Conservation (phyloP, 345 rosid genomes). For the Laguncularia racemosa region DNA sequence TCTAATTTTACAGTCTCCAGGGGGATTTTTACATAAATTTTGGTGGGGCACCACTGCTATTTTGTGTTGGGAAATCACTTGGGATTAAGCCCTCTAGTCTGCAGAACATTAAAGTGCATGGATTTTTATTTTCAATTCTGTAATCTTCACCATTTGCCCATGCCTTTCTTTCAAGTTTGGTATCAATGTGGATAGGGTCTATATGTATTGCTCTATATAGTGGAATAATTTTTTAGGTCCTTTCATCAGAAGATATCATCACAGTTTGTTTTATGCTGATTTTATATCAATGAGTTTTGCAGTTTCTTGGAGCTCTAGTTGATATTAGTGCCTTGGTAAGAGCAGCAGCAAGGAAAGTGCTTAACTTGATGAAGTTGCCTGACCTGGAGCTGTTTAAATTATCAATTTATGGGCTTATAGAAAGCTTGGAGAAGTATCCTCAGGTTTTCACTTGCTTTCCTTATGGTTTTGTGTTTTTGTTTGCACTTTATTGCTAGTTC, state of each 20-base stretch:
- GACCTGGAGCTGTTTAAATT: conserved; percentile 38
- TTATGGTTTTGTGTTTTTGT: background rate
- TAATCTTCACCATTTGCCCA: too few species aligned
- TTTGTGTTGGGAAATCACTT: too few species aligned
- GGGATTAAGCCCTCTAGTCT: too few species aligned
- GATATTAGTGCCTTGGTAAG: conserved; percentile 52
- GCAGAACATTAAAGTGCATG: too few species aligned
- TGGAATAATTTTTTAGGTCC: too few species aligned
- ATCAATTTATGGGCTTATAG: conserved; percentile 50
- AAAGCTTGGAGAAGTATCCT: conserved; percentile 58
- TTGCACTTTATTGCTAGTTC: background rate
- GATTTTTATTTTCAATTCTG: too few species aligned
- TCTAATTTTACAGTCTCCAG: too few species aligned
- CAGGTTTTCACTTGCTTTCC: conserved; percentile 30
- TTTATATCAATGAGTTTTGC: conserved; percentile 18
- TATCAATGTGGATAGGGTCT: background rate
- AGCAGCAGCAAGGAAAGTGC: conserved; percentile 48
- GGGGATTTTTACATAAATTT: too few species aligned
- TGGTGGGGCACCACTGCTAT: too few species aligned
- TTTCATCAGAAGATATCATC: too few species aligned
- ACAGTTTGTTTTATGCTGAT: too few species aligned
- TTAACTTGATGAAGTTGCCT: conserved; percentile 43
- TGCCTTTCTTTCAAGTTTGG: too few species aligned
- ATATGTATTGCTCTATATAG: background rate
- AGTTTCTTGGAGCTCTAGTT: conserved; percentile 64